phyloP scores from a whole-genome alignment of 805 yeast species.

The Kodamaea kaohsiungensis region DNA sequence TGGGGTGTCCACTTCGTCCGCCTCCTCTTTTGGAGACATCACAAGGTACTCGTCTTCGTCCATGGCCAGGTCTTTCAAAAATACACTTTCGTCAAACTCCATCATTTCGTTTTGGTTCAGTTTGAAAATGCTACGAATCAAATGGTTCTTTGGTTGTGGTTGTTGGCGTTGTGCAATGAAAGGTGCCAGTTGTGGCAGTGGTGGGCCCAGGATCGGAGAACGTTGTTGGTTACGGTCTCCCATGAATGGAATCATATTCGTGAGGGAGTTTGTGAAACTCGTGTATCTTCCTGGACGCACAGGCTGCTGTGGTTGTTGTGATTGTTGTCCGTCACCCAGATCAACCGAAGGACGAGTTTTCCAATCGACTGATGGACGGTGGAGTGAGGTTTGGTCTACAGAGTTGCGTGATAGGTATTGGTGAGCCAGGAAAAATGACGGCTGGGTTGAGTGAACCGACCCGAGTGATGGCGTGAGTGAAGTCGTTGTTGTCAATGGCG shows the following conservation, averaged over 20 bases:
- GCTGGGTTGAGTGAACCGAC: constrained; percentile 43
- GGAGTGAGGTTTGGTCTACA: constrained; percentile 33
- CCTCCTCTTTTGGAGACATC: constrained; percentile 6
- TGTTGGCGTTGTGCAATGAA: constrained; percentile 13
- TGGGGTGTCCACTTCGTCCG: constrained; percentile 5
- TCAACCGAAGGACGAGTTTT: constrained; percentile 32
- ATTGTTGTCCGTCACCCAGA: constrained; percentile 1
- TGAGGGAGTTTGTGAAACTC: constrained; percentile 37
- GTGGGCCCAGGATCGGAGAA: constrained; percentile 20
- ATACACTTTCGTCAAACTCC: constrained; percentile 5
- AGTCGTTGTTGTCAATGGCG: constrained; percentile 46
- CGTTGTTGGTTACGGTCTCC: constrained; percentile 28
- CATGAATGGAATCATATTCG: constrained; percentile 45
- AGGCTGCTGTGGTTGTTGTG: constrained; percentile 4
- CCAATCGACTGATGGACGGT: constrained; percentile 36
- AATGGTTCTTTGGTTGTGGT: constrained; percentile 27
- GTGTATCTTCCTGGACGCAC: constrained; percentile 25
- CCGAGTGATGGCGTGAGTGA: constrained; percentile 42
- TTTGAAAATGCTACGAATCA: constrained; percentile 22
- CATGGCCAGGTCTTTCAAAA: constrained; percentile 1
- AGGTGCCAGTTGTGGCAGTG: constrained; percentile 15
- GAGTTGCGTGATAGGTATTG: constrained; percentile 41
- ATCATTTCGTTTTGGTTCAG: constrained; percentile 7
- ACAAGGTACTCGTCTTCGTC: constrained; percentile 9
- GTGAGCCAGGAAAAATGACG: constrained; percentile 45